Evolutionary conservation across 2,329 filamentous ascomycete genomes (phyloP), one percentile per base, ranked within the genome.

Genomic region (Clarireedia hainanense): DNA sequence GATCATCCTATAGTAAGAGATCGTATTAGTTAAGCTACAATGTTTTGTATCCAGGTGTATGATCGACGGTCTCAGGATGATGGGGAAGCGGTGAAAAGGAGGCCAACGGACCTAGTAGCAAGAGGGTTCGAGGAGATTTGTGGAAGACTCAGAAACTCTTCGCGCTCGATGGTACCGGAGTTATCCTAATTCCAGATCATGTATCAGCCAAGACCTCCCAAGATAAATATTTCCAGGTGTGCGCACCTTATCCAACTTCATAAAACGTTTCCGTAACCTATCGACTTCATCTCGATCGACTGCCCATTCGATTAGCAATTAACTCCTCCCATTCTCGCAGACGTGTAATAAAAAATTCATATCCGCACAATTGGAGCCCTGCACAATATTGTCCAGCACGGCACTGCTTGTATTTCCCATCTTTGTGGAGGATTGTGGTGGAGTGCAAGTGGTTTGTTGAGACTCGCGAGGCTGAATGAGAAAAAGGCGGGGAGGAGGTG

Each of bases 241-340:
- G 63, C 76, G 64, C 74, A 94, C 92, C 83, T 96, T 97, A 75
- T 99, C 94, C 58, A 99, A 79, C 76, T 99, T 99, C 92, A 97
- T 97, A 71, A 99, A 99, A 60, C 92, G 84, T 78, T 99, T 99
- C 69, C 91, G 83, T 71, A 99, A 79, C 68, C 94, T 84, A 71
- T 97, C 94, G 58, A 99, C 91, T 74, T 99, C 94, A 68, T 99
- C 94, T 72, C 89, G 86, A 77, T 99, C 89, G 78, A 99, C 92
- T 97, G 67, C 57, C 26, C 23, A 42, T 47, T 26, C 37, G 36
- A 55, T 55, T 55, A 55, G 52, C 52, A 34, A 27, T 27, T 10
- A 20, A 5, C 6, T 50, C 46, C 37, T 20, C 26, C 37, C 5
- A 15, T 26, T 20, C 26, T 47, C 26, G 14, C 34, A 40, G 36